These are phyloP conservation scores for Eimeria mitis DNA, from an alignment of 169 alveolate species.

Conservation along the genomic window DNA sequence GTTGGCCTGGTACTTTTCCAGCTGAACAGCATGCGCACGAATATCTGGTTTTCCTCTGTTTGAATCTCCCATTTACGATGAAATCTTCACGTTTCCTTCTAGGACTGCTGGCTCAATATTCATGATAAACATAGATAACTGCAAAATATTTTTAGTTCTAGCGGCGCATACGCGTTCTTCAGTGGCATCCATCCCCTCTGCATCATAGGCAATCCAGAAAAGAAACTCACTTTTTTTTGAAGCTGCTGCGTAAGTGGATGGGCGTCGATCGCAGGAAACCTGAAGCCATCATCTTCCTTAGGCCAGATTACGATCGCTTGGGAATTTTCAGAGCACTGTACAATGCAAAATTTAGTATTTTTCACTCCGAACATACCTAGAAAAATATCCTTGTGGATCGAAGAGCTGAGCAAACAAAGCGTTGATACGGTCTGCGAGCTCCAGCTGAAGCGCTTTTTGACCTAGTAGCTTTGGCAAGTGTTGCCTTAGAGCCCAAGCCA, in stretches of 20 bases:
- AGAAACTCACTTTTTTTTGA: constrained; percentile 14
- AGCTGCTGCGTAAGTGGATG: constrained; percentile 48
- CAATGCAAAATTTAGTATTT: background rate
- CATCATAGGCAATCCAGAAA: background rate
- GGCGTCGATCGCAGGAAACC: constrained; percentile 67
- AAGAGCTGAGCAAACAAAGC: constrained; percentile 45
- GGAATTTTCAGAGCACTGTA: background rate
- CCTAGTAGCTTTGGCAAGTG: constrained; percentile 37
- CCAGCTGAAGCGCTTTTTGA: constrained; percentile 14
- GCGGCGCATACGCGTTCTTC: background rate
- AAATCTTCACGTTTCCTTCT: background rate
- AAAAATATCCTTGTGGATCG: constrained; percentile 46
- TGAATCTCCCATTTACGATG: background rate
- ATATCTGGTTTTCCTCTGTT: background rate
- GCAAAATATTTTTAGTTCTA: background rate
- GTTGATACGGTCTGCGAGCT: constrained; percentile 62
- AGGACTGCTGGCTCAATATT: background rate
- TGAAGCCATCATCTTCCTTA: background rate
- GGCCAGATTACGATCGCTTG: background rate
- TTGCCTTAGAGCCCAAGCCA: constrained; percentile 49
- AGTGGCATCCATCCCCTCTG: background rate
- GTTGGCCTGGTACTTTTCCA: constrained; percentile 64
- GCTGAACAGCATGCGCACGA: constrained; percentile 14
- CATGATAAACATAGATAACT: background rate
- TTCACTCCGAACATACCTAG: background rate